Conservation (phyloP, 257 asterid species). For the Leonotis leonurus region DNA sequence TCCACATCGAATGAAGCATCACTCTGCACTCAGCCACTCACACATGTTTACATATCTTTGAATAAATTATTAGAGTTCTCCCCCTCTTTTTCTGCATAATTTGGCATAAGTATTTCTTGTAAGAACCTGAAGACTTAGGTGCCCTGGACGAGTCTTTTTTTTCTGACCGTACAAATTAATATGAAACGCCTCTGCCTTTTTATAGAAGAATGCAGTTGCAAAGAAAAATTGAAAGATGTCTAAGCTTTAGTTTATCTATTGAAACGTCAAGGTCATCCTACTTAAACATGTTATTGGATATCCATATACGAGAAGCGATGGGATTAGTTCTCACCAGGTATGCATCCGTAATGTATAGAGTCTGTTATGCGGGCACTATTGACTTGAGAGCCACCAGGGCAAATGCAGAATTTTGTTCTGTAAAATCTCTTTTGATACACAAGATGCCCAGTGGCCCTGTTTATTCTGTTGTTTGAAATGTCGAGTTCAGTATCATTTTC, state of each 20-base stretch:
- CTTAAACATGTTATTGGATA: background rate
- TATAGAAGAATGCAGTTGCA: background rate
- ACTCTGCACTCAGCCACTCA: background rate
- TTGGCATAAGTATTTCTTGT: background rate
- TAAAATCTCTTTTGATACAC: constrained; percentile 88
- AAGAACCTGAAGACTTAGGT: background rate
- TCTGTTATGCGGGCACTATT: constrained; percentile 98
- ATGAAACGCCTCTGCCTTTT: background rate
- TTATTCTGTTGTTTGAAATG: constrained; percentile 75
- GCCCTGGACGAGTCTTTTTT: background rate
- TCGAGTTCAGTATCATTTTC: constrained; percentile 96
- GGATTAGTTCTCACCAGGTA: constrained; percentile 71
- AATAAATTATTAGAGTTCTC: background rate
- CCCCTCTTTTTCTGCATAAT: background rate
- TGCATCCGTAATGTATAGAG: constrained; percentile 94
- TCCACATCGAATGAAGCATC: background rate
- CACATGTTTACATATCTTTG: background rate
- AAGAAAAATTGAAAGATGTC: background rate
- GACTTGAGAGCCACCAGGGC: constrained; percentile 99
- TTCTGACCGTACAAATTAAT: background rate
- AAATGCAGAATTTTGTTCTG: constrained; percentile 84
- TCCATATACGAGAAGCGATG: background rate
- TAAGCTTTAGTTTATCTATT: background rate
- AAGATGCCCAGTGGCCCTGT: constrained; percentile 84
- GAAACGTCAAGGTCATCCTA: background rate